Conservation (phyloP, 768 basidiomycete genomes). For the Tricholoma flavovirens region DNA sequence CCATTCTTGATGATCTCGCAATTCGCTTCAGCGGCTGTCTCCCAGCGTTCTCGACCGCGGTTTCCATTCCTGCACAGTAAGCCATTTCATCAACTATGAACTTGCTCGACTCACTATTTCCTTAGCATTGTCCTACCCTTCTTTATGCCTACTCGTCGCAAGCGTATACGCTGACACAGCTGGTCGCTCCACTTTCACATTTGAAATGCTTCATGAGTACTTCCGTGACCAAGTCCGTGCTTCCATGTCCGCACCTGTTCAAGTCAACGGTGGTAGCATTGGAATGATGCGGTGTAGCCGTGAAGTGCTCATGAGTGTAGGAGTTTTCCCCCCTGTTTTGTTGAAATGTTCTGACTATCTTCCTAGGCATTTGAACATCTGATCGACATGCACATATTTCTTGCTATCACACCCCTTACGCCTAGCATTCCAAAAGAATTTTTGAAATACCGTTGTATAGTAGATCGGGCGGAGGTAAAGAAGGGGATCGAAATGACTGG, state of each 20-base stretch:
- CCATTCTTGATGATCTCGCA: constrained; percentile 48
- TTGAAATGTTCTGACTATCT: background rate
- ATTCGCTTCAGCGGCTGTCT: constrained; percentile 36
- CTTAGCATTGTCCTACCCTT: constrained; percentile 70
- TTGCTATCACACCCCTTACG: constrained; percentile 42
- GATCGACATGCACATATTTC: constrained; percentile 49
- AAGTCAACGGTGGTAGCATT: constrained; percentile 67
- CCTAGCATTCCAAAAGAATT: constrained; percentile 60
- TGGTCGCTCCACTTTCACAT: constrained; percentile 79
- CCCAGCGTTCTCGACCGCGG: constrained; percentile 54
- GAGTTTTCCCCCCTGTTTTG: constrained; percentile 20
- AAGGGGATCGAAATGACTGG: constrained; percentile 58
- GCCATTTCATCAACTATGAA: constrained; percentile 13
- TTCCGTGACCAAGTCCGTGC: constrained; percentile 73
- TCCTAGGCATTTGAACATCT: constrained; percentile 75
- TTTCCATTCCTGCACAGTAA: constrained; percentile 51
- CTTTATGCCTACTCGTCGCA: constrained; percentile 81
- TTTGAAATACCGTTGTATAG: constrained; percentile 62
- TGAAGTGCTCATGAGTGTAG: constrained; percentile 59
- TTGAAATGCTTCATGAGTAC: constrained; percentile 82
- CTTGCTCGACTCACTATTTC: background rate
- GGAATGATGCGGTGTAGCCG: constrained; percentile 67
- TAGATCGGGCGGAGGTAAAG: constrained; percentile 62
- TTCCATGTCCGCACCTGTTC: constrained; percentile 69
- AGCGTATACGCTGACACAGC: constrained; percentile 68